Evolutionary conservation across 306 rosid species (phyloP), one percentile per base, ranked within the genome.

Genomic region (Quercus wislizeni): DNA sequence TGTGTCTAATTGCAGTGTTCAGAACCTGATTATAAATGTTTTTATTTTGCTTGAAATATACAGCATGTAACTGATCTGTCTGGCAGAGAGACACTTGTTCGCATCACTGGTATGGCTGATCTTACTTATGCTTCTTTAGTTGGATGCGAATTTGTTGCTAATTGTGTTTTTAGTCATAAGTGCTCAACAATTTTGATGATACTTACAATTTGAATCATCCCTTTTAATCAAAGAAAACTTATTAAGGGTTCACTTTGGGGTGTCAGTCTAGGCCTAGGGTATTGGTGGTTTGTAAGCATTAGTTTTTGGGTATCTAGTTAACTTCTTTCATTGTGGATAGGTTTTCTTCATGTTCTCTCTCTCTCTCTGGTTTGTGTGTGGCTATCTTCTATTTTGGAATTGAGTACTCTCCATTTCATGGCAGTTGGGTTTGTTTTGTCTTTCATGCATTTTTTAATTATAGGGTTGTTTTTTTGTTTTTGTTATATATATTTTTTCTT

Each of bases 61-160:
- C 88, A 94, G 98, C 98, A 92, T 76, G 97, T 90, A 18, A 94
- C 98, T 56, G 98, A 94, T 88, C 64, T 94, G 78, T 94, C 98
- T 73, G 98, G 98, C 19, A 82, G 97, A 49, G 98, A 94, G 86
- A 94, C 98, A 1, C 92, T 94, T 35, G 97, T 92, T 8, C 92
- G 96, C n/a, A 89, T 92, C 62, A 90, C 96, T 55, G 97, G 96
- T 92, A 18, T 1, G 21, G 14, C n/a, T 46, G 13, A 58, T 11
- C 77, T 58, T 12, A 13, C 13, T 30, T 79, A 3, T 33, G 4
- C 8, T 67, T 28, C 25, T 67, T 18, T 18, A 33, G 51, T 67
- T 9, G 5, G 35, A 18, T 35, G 14, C 2, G 2, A 0, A 64
- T 5, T 64, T 17, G 18, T 8, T 1, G 0, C 15, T 17, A 0